Evolutionary conservation across 345 rosid genomes (phyloP), one percentile per base, ranked within the genome.

Genomic region (Zanthoxylum bungeanum): DNA sequence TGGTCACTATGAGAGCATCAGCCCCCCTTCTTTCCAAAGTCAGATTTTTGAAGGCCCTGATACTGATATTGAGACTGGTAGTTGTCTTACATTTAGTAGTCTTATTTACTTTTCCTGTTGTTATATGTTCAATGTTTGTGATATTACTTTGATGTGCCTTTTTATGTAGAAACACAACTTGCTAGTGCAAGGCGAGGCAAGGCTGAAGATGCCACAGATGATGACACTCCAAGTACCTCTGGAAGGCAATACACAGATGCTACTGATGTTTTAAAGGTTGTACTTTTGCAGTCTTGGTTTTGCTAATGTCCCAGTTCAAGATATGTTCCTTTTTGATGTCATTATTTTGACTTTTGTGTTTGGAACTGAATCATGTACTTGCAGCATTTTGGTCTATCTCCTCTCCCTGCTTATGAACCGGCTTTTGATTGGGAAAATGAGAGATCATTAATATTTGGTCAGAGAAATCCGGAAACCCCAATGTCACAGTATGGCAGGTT

Each of bases 351-450:
- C 31, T 44, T 37, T 22, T 60, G 24, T 60, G 3, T 52, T 34
- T 66, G 64, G 27, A 7, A 55, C 22, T 68, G 73, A 58, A 51
- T 67, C 33, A 25, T 73, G 44, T 75, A 39, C 34, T 63, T 77
- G 80, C 83, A 95, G 99, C 96, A 91, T 81, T 88, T 92, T 84
- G 97, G 98, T 55, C 86, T 70, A 60, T 91, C 99, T 76, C 94
- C 99, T 14, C 87, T 95, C 34, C 99, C 98, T 81, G 92, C 99
- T 37, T 95, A 95, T 70, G 99, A 95, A 80, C 97, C 99, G n/a
- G 97, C 98, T 73, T 95, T 92, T 79, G 98, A 95, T 64, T 95
- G 99, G 99, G 98, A 93, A 76, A 92, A 83, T 80, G 99, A 95
- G 86, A 89, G 99, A 80, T 85, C 89, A 25, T 75, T 86, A 87